phyloP scores from a whole-genome alignment of 2,329 filamentous ascomycete genomes.

The Fusarium tuaranense region DNA sequence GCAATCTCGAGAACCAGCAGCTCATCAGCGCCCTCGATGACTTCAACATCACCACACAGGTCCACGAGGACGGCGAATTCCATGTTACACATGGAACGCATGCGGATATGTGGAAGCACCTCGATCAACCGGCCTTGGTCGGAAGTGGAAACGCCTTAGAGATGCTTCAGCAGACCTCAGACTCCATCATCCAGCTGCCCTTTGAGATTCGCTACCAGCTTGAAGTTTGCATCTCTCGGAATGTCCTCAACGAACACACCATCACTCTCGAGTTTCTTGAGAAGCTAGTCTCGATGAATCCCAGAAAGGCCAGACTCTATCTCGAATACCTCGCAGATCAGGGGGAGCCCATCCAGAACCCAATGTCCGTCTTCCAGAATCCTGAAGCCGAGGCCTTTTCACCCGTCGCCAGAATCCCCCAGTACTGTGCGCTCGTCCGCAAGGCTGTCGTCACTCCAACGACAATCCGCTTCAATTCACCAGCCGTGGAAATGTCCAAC shows the following conservation, averaged over 20 bases:
- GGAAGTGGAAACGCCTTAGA: constrained; percentile 42
- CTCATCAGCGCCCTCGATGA: constrained; percentile 69
- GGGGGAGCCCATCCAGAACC: constrained; percentile 72
- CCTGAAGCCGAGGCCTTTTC: constrained; percentile 61
- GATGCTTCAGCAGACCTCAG: constrained; percentile 39
- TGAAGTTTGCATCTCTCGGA: constrained; percentile 90
- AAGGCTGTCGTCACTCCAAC: constrained; percentile 87
- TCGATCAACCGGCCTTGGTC: constrained; percentile 42
- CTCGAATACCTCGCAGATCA: constrained; percentile 80
- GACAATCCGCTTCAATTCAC: constrained; percentile 81
- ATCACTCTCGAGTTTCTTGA: constrained; percentile 76
- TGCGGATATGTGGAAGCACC: constrained; percentile 46
- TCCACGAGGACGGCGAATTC: constrained; percentile 53
- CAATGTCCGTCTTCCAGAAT: constrained; percentile 77
- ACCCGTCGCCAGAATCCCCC: constrained; percentile 67
- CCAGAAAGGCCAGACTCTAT: constrained; percentile 69
- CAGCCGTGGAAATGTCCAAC: constrained; percentile 88
- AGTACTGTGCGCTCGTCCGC: constrained; percentile 80
- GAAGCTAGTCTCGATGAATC: constrained; percentile 61
- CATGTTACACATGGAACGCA: constrained; percentile 44
- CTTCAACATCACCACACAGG: constrained; percentile 74
- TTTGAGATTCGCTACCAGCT: constrained; percentile 89
- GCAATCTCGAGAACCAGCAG: constrained; percentile 55
- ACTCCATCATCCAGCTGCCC: constrained; percentile 57
- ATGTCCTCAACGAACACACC: constrained; percentile 80